Evolutionary conservation across 2,329 filamentous ascomycete species (phyloP).

Genomic region (Hypoxylon sp.): DNA sequence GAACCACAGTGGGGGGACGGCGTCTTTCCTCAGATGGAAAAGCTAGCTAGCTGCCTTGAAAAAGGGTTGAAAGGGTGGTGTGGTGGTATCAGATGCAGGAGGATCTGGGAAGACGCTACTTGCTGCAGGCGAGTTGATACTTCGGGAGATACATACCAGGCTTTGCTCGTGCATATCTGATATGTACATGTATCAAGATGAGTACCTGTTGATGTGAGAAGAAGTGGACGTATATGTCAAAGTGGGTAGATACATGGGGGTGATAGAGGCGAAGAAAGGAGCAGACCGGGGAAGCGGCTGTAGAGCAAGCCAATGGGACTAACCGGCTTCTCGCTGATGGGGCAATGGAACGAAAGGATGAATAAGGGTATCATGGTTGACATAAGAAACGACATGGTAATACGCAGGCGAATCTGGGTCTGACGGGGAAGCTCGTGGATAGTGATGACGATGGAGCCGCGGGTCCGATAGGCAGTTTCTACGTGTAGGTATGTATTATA

Average conservation of each 20-base stretch:
- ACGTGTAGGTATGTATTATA: slow-evolving; percentile 23
- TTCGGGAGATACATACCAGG: slow-evolving; percentile 22
- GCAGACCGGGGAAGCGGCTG: slow-evolving; percentile 25
- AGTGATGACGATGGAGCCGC: slow-evolving; percentile 13
- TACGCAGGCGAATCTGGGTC: slow-evolving; percentile 19
- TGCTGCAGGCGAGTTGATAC: slow-evolving; percentile 17
- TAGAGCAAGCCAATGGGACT: slow-evolving; percentile 13
- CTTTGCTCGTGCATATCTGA: slow-evolving; percentile 16
- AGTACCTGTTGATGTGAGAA: slow-evolving; percentile 1
- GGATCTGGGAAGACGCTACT: slow-evolving; percentile 31
- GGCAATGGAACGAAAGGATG: slow-evolving; percentile 27
- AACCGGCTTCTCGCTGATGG: slow-evolving; percentile 31
- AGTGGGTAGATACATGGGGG: slow-evolving; percentile 12
- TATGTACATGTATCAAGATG: slow-evolving; percentile 1
- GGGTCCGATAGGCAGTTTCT: slow-evolving; percentile 11
- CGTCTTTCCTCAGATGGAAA: slow-evolving; percentile 14
- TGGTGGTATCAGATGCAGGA: slow-evolving; percentile 35
- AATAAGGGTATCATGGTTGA: slow-evolving; percentile 33
- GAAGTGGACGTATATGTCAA: background rate
- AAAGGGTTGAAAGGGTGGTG: slow-evolving; percentile 20
- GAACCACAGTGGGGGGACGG: slow-evolving; percentile 14
- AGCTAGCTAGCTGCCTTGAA: too few relatives aligned
- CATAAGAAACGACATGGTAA: slow-evolving; percentile 23
- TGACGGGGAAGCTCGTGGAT: slow-evolving; percentile 14
- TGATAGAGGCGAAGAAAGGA: slow-evolving; percentile 8